Conservation (phyloP, 2,329 filamentous ascomycete genomes). For the Exophiala calicioides region DNA sequence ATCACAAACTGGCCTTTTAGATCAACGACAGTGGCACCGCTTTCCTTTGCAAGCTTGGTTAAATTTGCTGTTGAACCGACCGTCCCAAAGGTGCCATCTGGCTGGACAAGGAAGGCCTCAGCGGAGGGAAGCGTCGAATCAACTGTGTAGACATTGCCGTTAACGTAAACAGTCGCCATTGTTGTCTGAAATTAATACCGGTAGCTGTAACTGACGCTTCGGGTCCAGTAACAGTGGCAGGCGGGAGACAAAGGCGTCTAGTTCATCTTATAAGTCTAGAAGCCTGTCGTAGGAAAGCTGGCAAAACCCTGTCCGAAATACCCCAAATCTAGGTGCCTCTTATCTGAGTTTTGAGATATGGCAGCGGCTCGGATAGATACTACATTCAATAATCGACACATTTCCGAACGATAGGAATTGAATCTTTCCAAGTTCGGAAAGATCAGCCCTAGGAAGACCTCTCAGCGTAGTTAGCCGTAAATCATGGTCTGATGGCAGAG, state of each 20-base stretch:
- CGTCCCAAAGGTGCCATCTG: constrained; percentile 31
- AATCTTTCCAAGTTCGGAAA: neutral
- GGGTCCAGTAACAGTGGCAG: neutral
- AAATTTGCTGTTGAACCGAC: constrained; percentile 35
- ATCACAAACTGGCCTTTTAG: constrained; percentile 37
- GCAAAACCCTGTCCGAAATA: too few species aligned
- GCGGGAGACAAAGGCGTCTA: neutral
- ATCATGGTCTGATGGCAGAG: too few species aligned
- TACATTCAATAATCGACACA: neutral
- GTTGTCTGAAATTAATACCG: neutral
- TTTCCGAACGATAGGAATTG: neutral
- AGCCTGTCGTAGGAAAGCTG: neutral
- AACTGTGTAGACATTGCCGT: constrained; percentile 38
- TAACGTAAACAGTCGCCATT: constrained; percentile 29
- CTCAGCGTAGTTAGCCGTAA: too few species aligned
- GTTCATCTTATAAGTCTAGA: neutral
- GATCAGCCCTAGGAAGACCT: too few species aligned
- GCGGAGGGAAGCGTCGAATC: constrained; percentile 24
- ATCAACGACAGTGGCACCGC: constrained; percentile 31
- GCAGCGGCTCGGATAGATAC: neutral
- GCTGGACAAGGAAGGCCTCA: constrained; percentile 37
- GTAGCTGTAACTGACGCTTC: neutral
- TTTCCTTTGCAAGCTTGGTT: constrained; percentile 18
- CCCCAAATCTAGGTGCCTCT: too few species aligned
- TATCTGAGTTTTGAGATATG: neutral